These are phyloP conservation scores for Prunus campanulata DNA, from an alignment of 306 rosid genomes.

Conservation along the genomic window DNA sequence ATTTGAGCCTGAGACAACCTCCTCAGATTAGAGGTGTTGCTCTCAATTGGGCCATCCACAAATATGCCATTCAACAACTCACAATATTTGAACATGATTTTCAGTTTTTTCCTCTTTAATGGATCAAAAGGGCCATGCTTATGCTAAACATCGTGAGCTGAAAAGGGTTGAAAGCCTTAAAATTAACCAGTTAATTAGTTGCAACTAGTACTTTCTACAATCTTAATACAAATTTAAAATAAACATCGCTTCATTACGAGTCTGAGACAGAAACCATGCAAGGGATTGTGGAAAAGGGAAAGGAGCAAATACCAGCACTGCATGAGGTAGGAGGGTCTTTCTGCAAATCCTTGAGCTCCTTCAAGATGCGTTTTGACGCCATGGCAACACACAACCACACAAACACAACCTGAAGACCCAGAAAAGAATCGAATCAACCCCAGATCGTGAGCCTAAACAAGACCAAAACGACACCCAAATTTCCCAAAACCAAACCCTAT, in stretches of 20 bases:
- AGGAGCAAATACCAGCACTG: constrained; percentile 68
- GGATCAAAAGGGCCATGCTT: not conserved
- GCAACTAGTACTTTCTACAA: not conserved
- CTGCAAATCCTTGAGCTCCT: constrained; percentile 94
- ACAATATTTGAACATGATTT: not conserved
- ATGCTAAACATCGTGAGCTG: not conserved
- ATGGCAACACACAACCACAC: constrained; percentile 21
- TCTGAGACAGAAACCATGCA: not conserved
- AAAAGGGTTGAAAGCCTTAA: not conserved
- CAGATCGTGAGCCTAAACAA: constrained; percentile 30
- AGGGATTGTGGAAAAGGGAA: not conserved
- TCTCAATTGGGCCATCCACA: not conserved
- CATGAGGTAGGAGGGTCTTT: constrained; percentile 85
- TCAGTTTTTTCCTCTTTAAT: not conserved
- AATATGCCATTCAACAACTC: not conserved
- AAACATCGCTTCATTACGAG: no score
- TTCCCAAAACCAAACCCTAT: not conserved
- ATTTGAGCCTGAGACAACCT: not conserved
- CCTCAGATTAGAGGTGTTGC: not conserved
- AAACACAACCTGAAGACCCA: constrained; percentile 5
- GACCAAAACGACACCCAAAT: not conserved
- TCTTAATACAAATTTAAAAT: not conserved
- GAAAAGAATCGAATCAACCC: not conserved
- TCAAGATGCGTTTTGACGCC: constrained; percentile 86
- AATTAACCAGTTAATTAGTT: not conserved